Conservation (phyloP, 805 yeast genomes). For the Ogataea nakhonphanomensis region DNA sequence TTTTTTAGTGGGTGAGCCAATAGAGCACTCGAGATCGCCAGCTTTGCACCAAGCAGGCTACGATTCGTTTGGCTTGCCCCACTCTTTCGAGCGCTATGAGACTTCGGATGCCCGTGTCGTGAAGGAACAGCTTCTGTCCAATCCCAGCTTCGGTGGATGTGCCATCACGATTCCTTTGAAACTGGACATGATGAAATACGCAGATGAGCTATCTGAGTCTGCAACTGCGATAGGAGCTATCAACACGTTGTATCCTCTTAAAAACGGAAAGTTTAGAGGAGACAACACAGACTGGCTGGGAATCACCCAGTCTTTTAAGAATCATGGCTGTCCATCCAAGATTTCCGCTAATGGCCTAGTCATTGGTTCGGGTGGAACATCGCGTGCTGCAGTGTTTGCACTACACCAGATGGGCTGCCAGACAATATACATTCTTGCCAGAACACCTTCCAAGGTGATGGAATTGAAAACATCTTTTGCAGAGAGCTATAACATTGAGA, state of each 20-base stretch:
- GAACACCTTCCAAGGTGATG: conserved; percentile 65
- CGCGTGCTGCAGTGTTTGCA: conserved; percentile 92
- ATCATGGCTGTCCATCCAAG: conserved; percentile 55
- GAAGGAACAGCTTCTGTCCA: conserved; percentile 44
- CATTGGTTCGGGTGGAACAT: conserved; percentile 97
- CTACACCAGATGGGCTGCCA: conserved; percentile 72
- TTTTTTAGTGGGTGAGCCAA: conserved; percentile 78
- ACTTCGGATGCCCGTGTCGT: conserved; percentile 61
- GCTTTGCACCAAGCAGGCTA: conserved; percentile 79
- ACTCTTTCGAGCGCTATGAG: conserved; percentile 63
- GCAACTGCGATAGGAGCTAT: conserved; percentile 90
- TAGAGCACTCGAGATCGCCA: conserved; percentile 88
- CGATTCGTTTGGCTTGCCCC: conserved; percentile 71
- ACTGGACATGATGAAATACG: conserved; percentile 67
- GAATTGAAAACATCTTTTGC: conserved; percentile 64
- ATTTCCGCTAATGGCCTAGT: conserved; percentile 59
- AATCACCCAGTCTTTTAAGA: conserved; percentile 61
- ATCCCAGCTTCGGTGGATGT: conserved; percentile 77
- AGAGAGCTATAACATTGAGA: conserved; percentile 48
- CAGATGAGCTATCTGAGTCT: conserved; percentile 65
- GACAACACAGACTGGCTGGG: conserved; percentile 98
- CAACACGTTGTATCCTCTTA: conserved; percentile 72
- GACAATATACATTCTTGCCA: conserved; percentile 73
- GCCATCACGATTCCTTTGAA: conserved; percentile 95
- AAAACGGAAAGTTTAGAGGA: conserved; percentile 54